phyloP scores from a whole-genome alignment of 2,329 filamentous ascomycete species.

The Diaporthe caulivora region DNA sequence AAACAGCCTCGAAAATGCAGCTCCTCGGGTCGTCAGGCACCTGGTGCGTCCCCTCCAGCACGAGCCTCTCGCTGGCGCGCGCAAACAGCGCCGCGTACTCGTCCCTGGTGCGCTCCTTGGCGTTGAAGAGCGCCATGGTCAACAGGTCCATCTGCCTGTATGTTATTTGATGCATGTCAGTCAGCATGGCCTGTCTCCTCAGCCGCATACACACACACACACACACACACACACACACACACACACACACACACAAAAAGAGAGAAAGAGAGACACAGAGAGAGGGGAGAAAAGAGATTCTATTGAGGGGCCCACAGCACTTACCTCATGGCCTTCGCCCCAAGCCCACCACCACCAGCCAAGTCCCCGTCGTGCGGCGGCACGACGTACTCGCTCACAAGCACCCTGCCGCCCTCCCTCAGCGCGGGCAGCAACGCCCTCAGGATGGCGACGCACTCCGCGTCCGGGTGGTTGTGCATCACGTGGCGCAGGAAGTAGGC shows the following conservation, averaged over 20 bases:
- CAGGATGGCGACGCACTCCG: constrained; percentile 47
- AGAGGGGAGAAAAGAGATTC: too few species aligned
- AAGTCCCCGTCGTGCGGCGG: background rate
- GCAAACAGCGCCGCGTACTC: background rate
- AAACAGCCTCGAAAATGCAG: constrained; percentile 16
- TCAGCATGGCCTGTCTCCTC: too few species aligned
- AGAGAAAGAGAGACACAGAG: too few species aligned
- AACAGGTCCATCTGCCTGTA: constrained; percentile 22
- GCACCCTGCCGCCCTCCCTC: background rate
- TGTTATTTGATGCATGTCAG: background rate
- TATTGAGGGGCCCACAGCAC: too few species aligned
- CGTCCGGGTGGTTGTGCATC: constrained; percentile 59
- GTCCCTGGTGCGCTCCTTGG: constrained; percentile 9
- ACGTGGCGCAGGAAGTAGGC: constrained; percentile 57
- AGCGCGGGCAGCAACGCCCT: constrained; percentile 39
- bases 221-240: too few species aligned
- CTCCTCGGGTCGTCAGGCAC: constrained; percentile 2
- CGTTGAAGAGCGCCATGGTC: constrained; percentile 17
- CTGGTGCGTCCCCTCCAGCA: background rate
- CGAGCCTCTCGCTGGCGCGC: background rate
- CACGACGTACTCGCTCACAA: constrained; percentile 3
- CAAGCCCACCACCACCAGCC: background rate
- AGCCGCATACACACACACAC: too few species aligned
- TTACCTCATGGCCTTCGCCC: constrained; percentile 8
- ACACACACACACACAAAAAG: too few species aligned